Evolutionary conservation across 139 green algal genomes (phyloP).

Genomic region (Chara braunii): DNA sequence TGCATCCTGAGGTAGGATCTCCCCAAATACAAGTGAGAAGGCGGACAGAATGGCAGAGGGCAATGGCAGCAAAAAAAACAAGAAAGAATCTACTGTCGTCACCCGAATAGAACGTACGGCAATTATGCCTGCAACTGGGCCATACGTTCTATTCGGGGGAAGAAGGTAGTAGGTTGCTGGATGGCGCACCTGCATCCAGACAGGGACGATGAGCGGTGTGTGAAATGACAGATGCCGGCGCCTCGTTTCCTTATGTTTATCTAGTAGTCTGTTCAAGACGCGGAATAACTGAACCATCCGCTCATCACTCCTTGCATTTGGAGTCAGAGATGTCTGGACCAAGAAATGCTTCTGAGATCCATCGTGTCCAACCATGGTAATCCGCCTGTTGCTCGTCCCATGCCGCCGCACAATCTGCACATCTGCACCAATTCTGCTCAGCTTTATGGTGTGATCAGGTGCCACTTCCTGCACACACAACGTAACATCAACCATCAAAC

Average conservation of each 20-base stretch:
- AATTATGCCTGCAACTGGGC: too few relatives aligned
- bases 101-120: too few relatives aligned
- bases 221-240: slow-evolving; percentile 62
- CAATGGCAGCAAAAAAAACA: too few relatives aligned
- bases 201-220: slow-evolving; percentile 72
- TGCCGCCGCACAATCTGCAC: slow-evolving; percentile 78
- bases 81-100: too few relatives aligned
- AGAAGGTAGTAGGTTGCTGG: too few relatives aligned
- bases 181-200: slow-evolving; percentile 80
- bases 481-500: background rate
- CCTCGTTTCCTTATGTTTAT: slow-evolving; percentile 60
- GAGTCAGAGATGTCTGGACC: slow-evolving; percentile 66
- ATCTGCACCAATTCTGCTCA: slow-evolving; percentile 72
- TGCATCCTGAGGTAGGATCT: too few relatives aligned
- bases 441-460: slow-evolving; percentile 50
- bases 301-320: slow-evolving; percentile 66
- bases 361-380: slow-evolving; percentile 79
- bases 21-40: too few relatives aligned
- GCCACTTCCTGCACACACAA: slow-evolving; percentile 11
- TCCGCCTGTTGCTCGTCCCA: slow-evolving; percentile 60
- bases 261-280: slow-evolving; percentile 72
- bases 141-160: too few relatives aligned
- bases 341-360: slow-evolving; percentile 68
- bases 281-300: slow-evolving; percentile 64
- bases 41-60: too few relatives aligned